A percentile compares a stretch with the other conserved stretches of the same genome.
phyloP scores from a whole-genome alignment of 495 filamentous ascomycete species.

The Neurospora sublineolata region DNA sequence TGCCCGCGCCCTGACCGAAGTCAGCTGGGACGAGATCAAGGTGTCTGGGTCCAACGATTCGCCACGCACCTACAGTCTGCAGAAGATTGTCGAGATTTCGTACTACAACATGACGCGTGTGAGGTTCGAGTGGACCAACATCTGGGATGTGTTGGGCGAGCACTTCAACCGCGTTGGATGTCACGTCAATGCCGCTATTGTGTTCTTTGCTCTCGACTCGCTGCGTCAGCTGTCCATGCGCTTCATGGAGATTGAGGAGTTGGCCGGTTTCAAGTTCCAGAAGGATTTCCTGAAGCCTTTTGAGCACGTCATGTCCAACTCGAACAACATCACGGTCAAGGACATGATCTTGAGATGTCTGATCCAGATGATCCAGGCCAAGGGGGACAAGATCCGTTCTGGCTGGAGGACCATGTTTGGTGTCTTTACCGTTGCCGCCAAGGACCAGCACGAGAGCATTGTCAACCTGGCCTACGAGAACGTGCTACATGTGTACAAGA shows the following conservation, averaged over 20 bases:
- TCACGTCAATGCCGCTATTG: conserved; percentile 85
- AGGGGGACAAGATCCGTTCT: conserved; percentile 89
- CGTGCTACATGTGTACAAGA: conserved; percentile 94
- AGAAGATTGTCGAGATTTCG: conserved; percentile 97
- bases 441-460: conserved; percentile 87
- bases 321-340: conserved; percentile 78
- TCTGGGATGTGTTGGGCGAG: conserved; percentile 90
- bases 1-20: conserved; percentile 81
- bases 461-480: conserved; percentile 95
- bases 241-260: conserved; percentile 95
- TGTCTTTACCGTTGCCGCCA: conserved; percentile 89
- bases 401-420: conserved; percentile 99
- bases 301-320: conserved; percentile 92
- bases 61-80: conserved; percentile 88
- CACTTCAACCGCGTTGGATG: conserved; percentile 98
- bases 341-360: conserved; percentile 96
- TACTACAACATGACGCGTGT: conserved; percentile 99
- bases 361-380: conserved; percentile 96
- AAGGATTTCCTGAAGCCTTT: conserved; percentile 99
- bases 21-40: conserved; percentile 98
- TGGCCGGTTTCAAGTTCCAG: conserved; percentile 98
- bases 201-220: conserved; percentile 94
- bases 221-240: conserved; percentile 92
- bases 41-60: conserved; percentile 91
- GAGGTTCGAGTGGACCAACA: conserved; percentile 93